Evolutionary conservation across 176 grass and related monocot species (phyloP).

Genomic region (Eremochloa ophiuroides): DNA sequence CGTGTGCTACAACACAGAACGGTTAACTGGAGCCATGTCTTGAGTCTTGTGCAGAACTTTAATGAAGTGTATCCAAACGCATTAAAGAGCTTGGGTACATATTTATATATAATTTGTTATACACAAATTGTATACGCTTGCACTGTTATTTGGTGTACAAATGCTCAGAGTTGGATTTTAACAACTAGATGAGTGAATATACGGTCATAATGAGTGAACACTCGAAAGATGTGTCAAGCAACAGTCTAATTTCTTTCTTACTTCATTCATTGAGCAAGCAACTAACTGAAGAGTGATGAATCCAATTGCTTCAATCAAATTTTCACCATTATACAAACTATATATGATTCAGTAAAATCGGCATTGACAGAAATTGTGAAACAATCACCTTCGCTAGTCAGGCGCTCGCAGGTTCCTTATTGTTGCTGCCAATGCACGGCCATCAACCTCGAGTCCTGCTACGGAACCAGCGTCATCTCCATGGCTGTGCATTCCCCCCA

Average conservation of each 20-base stretch:
- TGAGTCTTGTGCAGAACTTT: neutral
- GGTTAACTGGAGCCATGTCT: neutral
- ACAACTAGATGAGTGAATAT: neutral
- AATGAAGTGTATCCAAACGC: neutral
- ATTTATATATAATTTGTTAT: neutral
- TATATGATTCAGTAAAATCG: slow-evolving; percentile 34
- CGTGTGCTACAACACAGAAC: neutral
- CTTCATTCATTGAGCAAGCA: slow-evolving; percentile 27
- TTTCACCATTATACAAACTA: slow-evolving; percentile 20
- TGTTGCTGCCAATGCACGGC: slow-evolving; percentile 33
- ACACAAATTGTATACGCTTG: neutral
- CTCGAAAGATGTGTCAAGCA: neutral
- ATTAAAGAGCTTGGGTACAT: neutral
- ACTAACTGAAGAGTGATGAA: slow-evolving; percentile 25
- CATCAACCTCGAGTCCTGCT: slow-evolving; percentile 36
- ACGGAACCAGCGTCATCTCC: neutral
- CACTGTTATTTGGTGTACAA: neutral
- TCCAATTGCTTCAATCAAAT: slow-evolving; percentile 30
- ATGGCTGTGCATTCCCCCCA: slow-evolving; percentile 3
- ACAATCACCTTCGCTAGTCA: slow-evolving; percentile 25
- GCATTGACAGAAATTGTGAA: slow-evolving; percentile 14
- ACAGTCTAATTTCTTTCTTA: neutral
- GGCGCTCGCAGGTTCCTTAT: neutral
- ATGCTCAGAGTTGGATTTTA: neutral
- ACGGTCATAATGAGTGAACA: neutral